Percentiles rank a stretch among this genome's conserved stretches.
Conservation (phyloP, 805 yeast species). For the Lachancea cidri region DNA sequence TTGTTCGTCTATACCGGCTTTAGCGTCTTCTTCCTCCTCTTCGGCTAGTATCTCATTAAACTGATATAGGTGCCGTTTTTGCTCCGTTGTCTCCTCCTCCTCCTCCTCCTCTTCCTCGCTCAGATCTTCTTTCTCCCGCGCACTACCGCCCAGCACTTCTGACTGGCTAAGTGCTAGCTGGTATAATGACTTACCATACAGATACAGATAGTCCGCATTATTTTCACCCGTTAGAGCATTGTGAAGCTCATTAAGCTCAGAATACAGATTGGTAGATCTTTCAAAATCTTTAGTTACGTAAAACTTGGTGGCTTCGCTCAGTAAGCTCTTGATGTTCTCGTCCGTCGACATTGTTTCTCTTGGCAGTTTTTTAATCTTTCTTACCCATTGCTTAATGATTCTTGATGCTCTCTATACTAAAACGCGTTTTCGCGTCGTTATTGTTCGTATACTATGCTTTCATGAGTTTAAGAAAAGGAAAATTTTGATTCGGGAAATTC, state of each 20-base stretch:
- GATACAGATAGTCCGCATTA: slow-evolving; percentile 62
- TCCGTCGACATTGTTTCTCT: slow-evolving; percentile 19
- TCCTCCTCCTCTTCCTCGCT: slow-evolving; percentile 26
- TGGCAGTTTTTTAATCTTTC: too few species aligned
- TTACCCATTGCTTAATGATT: too few species aligned
- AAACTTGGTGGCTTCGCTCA: slow-evolving; percentile 58
- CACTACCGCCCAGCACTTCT: slow-evolving; percentile 63
- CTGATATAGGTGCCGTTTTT: slow-evolving; percentile 12
- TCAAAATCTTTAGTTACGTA: slow-evolving; percentile 64
- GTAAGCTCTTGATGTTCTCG: slow-evolving; percentile 40
- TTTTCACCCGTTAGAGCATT: slow-evolving; percentile 55
- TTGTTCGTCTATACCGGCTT: slow-evolving; percentile 20
- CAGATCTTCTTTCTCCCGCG: slow-evolving; percentile 25
- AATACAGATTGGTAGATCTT: slow-evolving; percentile 62
- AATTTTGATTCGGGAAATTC: slow-evolving; percentile 4
- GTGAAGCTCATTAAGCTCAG: slow-evolving; percentile 61
- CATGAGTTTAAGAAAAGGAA: not conserved
- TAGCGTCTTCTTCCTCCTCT: slow-evolving; percentile 18
- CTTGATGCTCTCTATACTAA: too few species aligned
- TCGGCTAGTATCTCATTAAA: slow-evolving; percentile 15
- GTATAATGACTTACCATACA: slow-evolving; percentile 78
- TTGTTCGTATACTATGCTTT: not conserved
- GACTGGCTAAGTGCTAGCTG: slow-evolving; percentile 69
- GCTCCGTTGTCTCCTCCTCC: slow-evolving; percentile 22
- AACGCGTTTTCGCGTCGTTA: slow-evolving; percentile 2